These are phyloP conservation scores for Colletotrichum sp. DNA, from an alignment of 2,329 filamentous ascomycete species.

Conservation along the genomic window DNA sequence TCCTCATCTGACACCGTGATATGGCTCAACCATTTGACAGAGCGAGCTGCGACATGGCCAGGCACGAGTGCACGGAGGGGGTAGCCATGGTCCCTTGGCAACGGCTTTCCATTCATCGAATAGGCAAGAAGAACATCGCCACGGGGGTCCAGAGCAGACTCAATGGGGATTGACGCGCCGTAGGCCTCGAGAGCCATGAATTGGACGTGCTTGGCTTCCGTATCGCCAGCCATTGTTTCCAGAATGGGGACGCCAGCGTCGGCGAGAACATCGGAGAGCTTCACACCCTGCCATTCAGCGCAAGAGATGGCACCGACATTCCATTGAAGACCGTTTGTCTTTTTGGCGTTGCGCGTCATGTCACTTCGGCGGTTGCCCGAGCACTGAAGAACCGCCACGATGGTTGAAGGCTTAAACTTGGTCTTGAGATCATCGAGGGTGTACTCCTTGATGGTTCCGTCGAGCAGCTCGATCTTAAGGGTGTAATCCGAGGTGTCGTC, in stretches of 20 bases:
- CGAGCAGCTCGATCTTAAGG: constrained; percentile 59
- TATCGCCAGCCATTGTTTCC: constrained; percentile 37
- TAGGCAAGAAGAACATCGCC: constrained; percentile 72
- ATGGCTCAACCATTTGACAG: constrained; percentile 72
- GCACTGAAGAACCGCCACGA: constrained; percentile 64
- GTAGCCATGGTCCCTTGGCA: constrained; percentile 70
- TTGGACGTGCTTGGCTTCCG: constrained; percentile 56
- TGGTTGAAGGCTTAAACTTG: constrained; percentile 53
- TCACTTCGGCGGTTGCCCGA: constrained; percentile 64
- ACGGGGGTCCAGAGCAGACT: constrained; percentile 61
- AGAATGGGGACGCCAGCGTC: constrained; percentile 57
- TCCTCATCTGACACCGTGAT: constrained; percentile 71
- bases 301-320: constrained; percentile 64
- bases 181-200: constrained; percentile 66
- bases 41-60: constrained; percentile 69
- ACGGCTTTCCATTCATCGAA: constrained; percentile 67
- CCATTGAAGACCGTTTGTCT: constrained; percentile 65
- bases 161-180: constrained; percentile 64
- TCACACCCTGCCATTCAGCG: constrained; percentile 63
- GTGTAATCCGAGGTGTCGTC: constrained; percentile 44
- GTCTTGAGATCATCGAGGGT: constrained; percentile 58
- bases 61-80: constrained; percentile 68
- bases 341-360: constrained; percentile 56
- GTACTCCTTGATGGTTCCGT: constrained; percentile 58
- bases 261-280: constrained; percentile 58